Percentiles rank a stretch among this genome's conserved stretches.
These are phyloP conservation scores for Trichoderma atrobrunneum DNA, from an alignment of 2,329 filamentous ascomycete genomes.

Conservation along the genomic window DNA sequence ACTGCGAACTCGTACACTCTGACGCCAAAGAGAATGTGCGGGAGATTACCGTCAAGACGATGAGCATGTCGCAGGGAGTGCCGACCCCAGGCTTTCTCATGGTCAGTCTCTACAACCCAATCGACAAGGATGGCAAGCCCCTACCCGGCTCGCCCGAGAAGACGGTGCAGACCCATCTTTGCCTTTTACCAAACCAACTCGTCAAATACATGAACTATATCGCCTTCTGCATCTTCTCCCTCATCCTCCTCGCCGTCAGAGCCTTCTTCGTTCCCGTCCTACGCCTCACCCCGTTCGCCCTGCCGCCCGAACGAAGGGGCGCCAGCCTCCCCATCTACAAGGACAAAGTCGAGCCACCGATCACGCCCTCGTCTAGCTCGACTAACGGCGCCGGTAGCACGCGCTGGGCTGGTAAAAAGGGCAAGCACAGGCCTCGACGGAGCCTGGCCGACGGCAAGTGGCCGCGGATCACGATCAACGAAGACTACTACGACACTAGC, in stretches of 20 bases:
- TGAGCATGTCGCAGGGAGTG: slow-evolving; percentile 96
- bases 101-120: slow-evolving; percentile 87
- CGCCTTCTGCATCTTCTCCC: slow-evolving; percentile 54
- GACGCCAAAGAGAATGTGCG: slow-evolving; percentile 61
- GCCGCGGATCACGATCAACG: slow-evolving; percentile 54
- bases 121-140: slow-evolving; percentile 59
- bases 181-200: slow-evolving; percentile 84
- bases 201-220: slow-evolving; percentile 79
- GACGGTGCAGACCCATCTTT: slow-evolving; percentile 86
- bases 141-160: slow-evolving; percentile 41
- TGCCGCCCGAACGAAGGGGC: slow-evolving; percentile 39
- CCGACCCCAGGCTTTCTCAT: slow-evolving; percentile 82
- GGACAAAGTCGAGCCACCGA: slow-evolving; percentile 49
- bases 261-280: slow-evolving; percentile 57
- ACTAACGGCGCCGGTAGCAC: slow-evolving; percentile 24
- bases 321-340: slow-evolving; percentile 46
- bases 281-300: slow-evolving; percentile 52
- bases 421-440: slow-evolving; percentile 35
- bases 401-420: slow-evolving; percentile 28
- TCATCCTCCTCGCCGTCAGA: slow-evolving; percentile 50
- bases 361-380: slow-evolving; percentile 20
- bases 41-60: slow-evolving; percentile 93
- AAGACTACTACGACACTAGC: slow-evolving; percentile 45
- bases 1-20: slow-evolving; percentile 84
- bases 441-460: slow-evolving; percentile 44